These are phyloP conservation scores for Trichoderma oligosporum DNA, from an alignment of 2,329 filamentous ascomycete species.

Conservation along the genomic window DNA sequence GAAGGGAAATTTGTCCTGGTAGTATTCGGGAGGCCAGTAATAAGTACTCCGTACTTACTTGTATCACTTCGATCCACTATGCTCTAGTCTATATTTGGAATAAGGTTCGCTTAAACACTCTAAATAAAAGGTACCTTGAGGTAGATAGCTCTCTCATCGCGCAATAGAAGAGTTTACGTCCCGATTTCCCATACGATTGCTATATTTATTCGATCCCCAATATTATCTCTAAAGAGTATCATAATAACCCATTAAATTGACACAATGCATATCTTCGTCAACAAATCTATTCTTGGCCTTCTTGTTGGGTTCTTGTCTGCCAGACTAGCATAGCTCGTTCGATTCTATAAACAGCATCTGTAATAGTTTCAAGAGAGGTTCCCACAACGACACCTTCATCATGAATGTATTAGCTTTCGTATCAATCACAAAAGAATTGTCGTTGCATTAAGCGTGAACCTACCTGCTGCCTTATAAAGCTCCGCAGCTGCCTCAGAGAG, in stretches of 20 bases:
- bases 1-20: neutral
- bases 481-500: slow-evolving; percentile 30
- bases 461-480: slow-evolving; percentile 36
- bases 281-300: neutral
- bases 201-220: neutral
- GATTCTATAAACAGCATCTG: slow-evolving; percentile 38
- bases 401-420: neutral
- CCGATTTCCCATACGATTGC: neutral
- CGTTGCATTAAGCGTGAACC: slow-evolving; percentile 6
- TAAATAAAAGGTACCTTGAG: no score
- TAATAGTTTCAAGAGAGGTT: slow-evolving; percentile 33
- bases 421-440: neutral
- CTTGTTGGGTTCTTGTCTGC: slow-evolving; percentile 27
- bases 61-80: neutral
- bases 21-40: neutral
- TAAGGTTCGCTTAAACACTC: no score
- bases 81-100: neutral
- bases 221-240: neutral
- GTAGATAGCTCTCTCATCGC: no score
- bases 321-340: slow-evolving; percentile 36
- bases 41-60: neutral
- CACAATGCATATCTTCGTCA: neutral
- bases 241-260: neutral
- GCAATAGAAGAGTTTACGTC: no score
- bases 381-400: slow-evolving; percentile 32